Base-by-base conservation (phyloP, 495 filamentous ascomycete species). In the Penicillium nucicola region DNA sequence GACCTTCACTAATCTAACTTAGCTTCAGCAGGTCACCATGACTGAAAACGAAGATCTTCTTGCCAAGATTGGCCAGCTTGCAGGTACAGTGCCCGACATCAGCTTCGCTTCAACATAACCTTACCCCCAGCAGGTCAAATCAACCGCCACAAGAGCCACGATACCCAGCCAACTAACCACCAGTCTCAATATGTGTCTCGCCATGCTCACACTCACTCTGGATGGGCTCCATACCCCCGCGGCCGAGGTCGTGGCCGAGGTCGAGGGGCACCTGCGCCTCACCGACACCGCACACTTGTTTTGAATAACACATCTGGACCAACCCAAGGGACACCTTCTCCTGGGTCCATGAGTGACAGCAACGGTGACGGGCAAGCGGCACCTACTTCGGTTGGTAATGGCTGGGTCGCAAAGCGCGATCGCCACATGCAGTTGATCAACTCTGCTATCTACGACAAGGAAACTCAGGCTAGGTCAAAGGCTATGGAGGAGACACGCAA, bases 361-460 rank as follows among this genome's bases (percentile, higher is more conserved):
- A 69, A 72, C 19, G 45, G 47, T 34, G 62, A 69, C 32, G 50
- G 41, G 43, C 30, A 52, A 33, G 57, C 66, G 18, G 44, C 61
- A 22, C 45, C 65, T 42, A 65, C 64, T 38, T 64, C 64, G n/a
- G 65, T 63, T 39, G 66, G 81, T 11, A 67, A 64, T 38, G 68
- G 81, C 10, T 95, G 89, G 86, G 82, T 95, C 25, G 78, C 86
- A 17, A 92, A 87, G 63, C 84, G 75, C 45, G 90, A 91, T 55
- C 86, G 90, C 44, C 90, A 95, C 56, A 81, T 92, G 69, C 91
- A 96, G 66, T 69, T 96, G 40, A 96, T 97, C 69, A 96, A 95
- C 61, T 78, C 84, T 14, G 78, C 84, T 2, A 79, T 95, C 12
- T 95, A 88, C 68, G 85, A 95, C 57, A 85, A 88, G 66, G 83